Conservation (phyloP, 2,329 filamentous ascomycete species). For the Ophiocordyceps australis region DNA sequence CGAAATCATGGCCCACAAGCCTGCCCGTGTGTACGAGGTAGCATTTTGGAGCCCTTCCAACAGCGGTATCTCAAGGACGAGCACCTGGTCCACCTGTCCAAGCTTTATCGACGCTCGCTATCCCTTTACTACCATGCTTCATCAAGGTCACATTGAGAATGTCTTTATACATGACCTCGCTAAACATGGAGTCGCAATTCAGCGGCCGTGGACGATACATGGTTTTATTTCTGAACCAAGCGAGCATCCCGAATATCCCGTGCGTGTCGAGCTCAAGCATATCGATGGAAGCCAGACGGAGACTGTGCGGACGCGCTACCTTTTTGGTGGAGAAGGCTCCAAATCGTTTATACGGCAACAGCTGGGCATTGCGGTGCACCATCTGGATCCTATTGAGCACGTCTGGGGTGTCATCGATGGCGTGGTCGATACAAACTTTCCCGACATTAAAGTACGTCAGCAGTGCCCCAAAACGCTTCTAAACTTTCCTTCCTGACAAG, state of each 20-base stretch:
- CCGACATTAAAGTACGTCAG: constrained; percentile 58
- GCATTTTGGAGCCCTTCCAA: constrained; percentile 55
- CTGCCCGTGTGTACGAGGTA: constrained; percentile 68
- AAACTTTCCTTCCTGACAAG: too few species aligned
- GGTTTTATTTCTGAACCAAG: constrained; percentile 41
- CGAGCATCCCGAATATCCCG: constrained; percentile 48
- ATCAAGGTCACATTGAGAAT: constrained; percentile 54
- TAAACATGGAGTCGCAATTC: constrained; percentile 39
- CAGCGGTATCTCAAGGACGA: constrained; percentile 43
- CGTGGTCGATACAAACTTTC: constrained; percentile 55
- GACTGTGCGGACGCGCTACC: constrained; percentile 48
- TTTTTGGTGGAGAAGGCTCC: constrained; percentile 56
- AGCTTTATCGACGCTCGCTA: constrained; percentile 61
- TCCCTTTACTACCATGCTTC: constrained; percentile 51
- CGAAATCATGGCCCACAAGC: constrained; percentile 71
- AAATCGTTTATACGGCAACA: constrained; percentile 46
- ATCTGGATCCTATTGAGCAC: constrained; percentile 51
- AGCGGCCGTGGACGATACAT: constrained; percentile 46
- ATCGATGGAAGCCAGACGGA: constrained; percentile 55
- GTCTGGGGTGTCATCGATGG: constrained; percentile 67
- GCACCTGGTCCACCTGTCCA: constrained; percentile 75
- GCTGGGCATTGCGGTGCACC: constrained; percentile 51
- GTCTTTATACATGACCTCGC: constrained; percentile 49
- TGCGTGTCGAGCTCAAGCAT: constrained; percentile 61
- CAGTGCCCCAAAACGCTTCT: too few species aligned